phyloP scores from a whole-genome alignment of 2,329 filamentous ascomycete species.

The Zymoseptoria brevis region DNA sequence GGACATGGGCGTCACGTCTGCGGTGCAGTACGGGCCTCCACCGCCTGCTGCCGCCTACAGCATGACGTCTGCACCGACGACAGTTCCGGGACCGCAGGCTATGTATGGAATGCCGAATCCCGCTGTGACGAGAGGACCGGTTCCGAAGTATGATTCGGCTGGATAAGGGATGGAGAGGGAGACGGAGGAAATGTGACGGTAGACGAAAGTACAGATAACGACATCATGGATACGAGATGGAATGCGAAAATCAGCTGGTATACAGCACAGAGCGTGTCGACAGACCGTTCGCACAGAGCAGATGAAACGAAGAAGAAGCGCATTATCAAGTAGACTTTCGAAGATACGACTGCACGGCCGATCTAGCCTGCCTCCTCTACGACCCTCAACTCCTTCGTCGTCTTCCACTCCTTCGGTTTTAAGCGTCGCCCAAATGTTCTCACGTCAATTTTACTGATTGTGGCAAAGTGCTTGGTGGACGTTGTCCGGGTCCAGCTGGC shows the following conservation, averaged over 20 bases:
- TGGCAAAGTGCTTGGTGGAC: no score
- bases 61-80: conserved; percentile 2
- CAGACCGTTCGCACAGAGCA: not conserved
- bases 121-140: not conserved
- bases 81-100: not conserved
- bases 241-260: not conserved
- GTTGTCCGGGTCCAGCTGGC: no score
- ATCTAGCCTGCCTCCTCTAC: no score
- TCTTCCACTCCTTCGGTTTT: no score
- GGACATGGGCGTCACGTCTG: conserved; percentile 3
- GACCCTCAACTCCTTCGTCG: no score
- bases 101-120: not conserved
- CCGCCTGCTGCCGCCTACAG: not conserved
- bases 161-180: not conserved
- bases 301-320: not conserved
- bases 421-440: no score
- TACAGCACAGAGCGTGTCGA: not conserved
- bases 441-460: no score
- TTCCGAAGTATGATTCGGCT: not conserved
- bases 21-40: conserved; percentile 1
- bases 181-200: not conserved
- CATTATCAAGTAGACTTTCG: no score
- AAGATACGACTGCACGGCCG: no score
- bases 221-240: not conserved
- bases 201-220: not conserved